Base-by-base conservation (phyloP, 805 yeast genomes). In the Kodamaea sagamina region DNA sequence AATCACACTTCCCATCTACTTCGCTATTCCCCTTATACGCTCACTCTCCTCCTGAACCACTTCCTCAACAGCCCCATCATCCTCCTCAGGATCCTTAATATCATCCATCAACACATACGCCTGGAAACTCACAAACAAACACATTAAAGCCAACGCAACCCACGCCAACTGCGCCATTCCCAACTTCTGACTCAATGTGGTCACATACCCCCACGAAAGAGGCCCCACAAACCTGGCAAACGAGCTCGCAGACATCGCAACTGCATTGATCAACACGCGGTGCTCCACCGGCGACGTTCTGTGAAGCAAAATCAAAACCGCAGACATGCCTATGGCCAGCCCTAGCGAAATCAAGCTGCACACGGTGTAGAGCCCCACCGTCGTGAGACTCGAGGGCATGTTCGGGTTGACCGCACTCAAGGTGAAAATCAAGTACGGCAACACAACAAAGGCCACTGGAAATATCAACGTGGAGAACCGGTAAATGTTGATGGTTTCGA, bases 141-240 rank as follows among this genome's bases (percentile, higher is more conserved):
- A 48, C 6, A 68, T 37, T 12, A 51, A 31, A 0, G 60, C 57
- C 40, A 68, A 54, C 8, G 59, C 15, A 35, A 52, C 53, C 74
- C 74, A 68, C 1, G 69, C 53, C 4, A 64, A 32, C 25, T 61
- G 58, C 1, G 61, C 67, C 13, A 55, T 39, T 3, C 55, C 48
- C 10, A 51, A 43, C 9, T 44, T 44, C 41, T 67, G 68, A 18
- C 55, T 56, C 19, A 50, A 51, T 1, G 72, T 55, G 47, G 68
- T 66, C 24, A 69, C 47, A 19, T 53, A 62, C 3, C 86, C 86
- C 81, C 83, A 79, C 1, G 65, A 22, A 6, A 79, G 55, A 0
- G 86, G 87, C 2, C 80, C 86, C 0, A 74, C 35, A 41, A 75
- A 79, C 49, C 86, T 62, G 0, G 85, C 82, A 24, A 75, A 58